These are phyloP conservation scores for Pseudopyricularia cyperi DNA, from an alignment of 2,329 filamentous ascomycete species.

Conservation along the genomic window DNA sequence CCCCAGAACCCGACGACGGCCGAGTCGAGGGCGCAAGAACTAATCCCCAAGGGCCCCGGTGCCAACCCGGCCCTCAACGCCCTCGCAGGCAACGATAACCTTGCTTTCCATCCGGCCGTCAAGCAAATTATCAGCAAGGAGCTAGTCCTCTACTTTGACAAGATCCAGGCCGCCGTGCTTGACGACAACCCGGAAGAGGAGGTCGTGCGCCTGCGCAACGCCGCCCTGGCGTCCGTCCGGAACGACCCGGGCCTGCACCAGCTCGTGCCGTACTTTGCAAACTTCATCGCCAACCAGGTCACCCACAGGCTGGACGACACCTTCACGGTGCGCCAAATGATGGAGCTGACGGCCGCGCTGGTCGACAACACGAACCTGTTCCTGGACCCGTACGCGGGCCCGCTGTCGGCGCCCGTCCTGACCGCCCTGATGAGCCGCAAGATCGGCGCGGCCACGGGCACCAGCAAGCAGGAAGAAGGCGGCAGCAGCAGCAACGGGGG, in stretches of 20 bases:
- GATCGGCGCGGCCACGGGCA: constrained; percentile 40
- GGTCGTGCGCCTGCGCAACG: constrained; percentile 57
- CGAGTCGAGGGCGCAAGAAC: constrained; percentile 71
- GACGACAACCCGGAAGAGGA: constrained; percentile 79
- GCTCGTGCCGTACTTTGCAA: constrained; percentile 89
- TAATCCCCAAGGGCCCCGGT: constrained; percentile 79
- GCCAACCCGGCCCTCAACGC: constrained; percentile 77
- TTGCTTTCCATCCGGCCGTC: constrained; percentile 76
- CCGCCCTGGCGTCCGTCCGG: constrained; percentile 72
- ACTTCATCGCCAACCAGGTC: constrained; percentile 91
- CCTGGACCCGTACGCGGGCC: constrained; percentile 45
- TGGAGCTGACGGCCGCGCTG: constrained; percentile 76
- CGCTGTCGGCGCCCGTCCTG: constrained; percentile 72
- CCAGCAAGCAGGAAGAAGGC: background rate
- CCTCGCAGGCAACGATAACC: constrained; percentile 69
- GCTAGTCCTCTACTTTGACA: constrained; percentile 92
- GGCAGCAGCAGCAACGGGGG: constrained; percentile 27
- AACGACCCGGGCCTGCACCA: constrained; percentile 91
- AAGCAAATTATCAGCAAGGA: constrained; percentile 96
- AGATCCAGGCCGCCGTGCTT: constrained; percentile 77
- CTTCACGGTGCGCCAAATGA: constrained; percentile 81
- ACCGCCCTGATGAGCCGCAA: constrained; percentile 83
- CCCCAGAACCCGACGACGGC: constrained; percentile 87
- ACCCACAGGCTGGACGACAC: constrained; percentile 86
- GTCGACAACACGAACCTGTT: constrained; percentile 76